Evolutionary conservation across 1,284 basidiomycete genomes (phyloP).

Genomic region (Laetiporus sulphureus): DNA sequence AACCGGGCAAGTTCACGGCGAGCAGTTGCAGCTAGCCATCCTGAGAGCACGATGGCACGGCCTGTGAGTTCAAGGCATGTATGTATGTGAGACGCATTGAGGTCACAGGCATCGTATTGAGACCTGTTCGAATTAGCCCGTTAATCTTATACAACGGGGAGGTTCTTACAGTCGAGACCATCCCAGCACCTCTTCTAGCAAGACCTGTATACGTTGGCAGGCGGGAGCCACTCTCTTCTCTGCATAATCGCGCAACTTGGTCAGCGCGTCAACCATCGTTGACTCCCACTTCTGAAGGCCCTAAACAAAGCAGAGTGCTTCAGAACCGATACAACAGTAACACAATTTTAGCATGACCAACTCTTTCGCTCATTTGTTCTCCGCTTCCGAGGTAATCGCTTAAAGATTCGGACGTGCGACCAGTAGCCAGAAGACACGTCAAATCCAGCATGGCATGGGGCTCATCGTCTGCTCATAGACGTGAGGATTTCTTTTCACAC

Average conservation of each 20-base stretch:
- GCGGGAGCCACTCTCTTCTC: constrained; percentile 66
- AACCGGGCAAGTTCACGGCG: constrained; percentile 64
- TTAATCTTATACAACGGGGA: constrained; percentile 1
- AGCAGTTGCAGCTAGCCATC: constrained; percentile 60
- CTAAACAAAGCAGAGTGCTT: constrained; percentile 28
- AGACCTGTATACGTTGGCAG: constrained; percentile 65
- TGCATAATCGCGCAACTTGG: constrained; percentile 65
- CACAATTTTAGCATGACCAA: constrained; percentile 28
- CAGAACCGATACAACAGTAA: constrained; percentile 4
- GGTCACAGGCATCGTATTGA: constrained; percentile 38
- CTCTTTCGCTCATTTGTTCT: constrained; percentile 76
- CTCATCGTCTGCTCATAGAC: constrained; percentile 37
- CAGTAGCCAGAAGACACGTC: constrained; percentile 64
- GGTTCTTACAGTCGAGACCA: constrained; percentile 60
- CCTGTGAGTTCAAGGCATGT: constrained; percentile 44
- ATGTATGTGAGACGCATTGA: constrained; percentile 43
- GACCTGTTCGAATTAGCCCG: constrained; percentile 16
- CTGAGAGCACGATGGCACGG: constrained; percentile 53
- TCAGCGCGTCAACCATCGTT: constrained; percentile 59
- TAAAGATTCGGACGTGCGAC: constrained; percentile 59
- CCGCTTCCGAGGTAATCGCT: constrained; percentile 68
- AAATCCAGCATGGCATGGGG: constrained; percentile 63
- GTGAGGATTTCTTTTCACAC: neutral
- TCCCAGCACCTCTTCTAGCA: constrained; percentile 68
- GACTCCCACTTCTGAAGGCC: constrained; percentile 76